Evolutionary conservation across 495 filamentous ascomycete species (phyloP).

Genomic region (Bacidia gigantensis): DNA sequence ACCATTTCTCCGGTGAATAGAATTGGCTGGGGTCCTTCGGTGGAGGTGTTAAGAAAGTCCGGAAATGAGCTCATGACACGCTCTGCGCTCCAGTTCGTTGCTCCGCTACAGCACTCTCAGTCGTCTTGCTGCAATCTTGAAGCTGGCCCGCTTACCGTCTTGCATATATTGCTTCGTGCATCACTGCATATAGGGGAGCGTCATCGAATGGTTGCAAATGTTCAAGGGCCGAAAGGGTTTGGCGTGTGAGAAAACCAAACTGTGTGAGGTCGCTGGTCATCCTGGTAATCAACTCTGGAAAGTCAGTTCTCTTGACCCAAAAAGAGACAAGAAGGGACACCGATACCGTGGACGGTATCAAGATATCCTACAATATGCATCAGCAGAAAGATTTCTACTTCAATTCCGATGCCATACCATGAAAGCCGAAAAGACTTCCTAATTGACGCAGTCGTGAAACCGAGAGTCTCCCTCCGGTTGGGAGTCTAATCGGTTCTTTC

Average conservation of each 20-base stretch:
- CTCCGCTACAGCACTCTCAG: slow-evolving; percentile 24
- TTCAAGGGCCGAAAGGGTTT: slow-evolving; percentile 54
- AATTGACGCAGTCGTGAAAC: slow-evolving; percentile 57
- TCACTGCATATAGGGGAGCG: slow-evolving; percentile 65
- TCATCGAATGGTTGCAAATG: slow-evolving; percentile 51
- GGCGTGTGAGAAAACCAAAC: slow-evolving; percentile 59
- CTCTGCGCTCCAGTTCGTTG: slow-evolving; percentile 53
- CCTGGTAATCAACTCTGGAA: slow-evolving; percentile 52
- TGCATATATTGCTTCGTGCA: slow-evolving; percentile 81
- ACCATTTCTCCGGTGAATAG: slow-evolving; percentile 88
- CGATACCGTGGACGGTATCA: slow-evolving; percentile 23
- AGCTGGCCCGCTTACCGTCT: slow-evolving; percentile 30
- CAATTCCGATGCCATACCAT: slow-evolving; percentile 37
- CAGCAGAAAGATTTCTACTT: background rate
- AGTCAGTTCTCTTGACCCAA: slow-evolving; percentile 43
- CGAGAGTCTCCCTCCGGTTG: slow-evolving; percentile 55
- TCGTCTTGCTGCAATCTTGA: background rate
- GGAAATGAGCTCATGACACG: slow-evolving; percentile 30
- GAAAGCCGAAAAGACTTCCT: slow-evolving; percentile 61
- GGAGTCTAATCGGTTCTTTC: slow-evolving; percentile 42
- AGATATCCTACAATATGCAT: slow-evolving; percentile 15
- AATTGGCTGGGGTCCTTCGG: slow-evolving; percentile 38
- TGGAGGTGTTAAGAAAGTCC: slow-evolving; percentile 26
- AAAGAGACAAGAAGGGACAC: background rate
- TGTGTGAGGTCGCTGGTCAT: slow-evolving; percentile 54